Base-by-base conservation (phyloP, 176 grass and related monocot species). In the Eremochloa ophiuroides region DNA sequence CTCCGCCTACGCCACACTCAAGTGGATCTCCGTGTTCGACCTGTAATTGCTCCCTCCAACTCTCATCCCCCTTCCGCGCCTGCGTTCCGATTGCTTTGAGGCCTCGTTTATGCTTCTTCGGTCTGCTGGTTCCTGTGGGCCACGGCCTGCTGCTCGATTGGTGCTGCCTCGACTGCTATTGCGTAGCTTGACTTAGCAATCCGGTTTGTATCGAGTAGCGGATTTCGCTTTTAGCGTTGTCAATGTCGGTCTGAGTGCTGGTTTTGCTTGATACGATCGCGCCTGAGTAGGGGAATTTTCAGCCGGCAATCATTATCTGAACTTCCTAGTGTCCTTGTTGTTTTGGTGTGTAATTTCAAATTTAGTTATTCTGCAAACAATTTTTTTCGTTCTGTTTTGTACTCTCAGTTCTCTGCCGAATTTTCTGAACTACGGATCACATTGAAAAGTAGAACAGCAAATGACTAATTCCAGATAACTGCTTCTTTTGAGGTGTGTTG, bases 11-110 rank as follows among this genome's bases (percentile, higher is more conserved):
- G 68, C 90, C 75, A 98, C 95, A 46, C 92, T 98, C 84, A 93
- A 98, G 83, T 94, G 92, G 95, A 98, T 98, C 90, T 89, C 95
- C 82, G 66, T 94, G 27, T 84, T 98, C 78, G 88, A 93, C 77
- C 75, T 94, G 95, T 98, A 79, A 94, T 40, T 39, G 25, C n/a
- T 3, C 4, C 39, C n/a, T 29, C 59, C 0, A 13, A 6, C 28
- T 17, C 65, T 37, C 26, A 7, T 18, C 40, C 37, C 40, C 37
- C 14, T 46, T 3, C 38, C 67, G 9, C 29, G 18, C 42, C 30
- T 41, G 37, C 72, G 23, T 7, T 26, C 55, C 38, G 38, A 39
- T 53, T 88, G 28, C 29, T 67, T 62, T 71, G n/a, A 42, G 55
- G 26, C 71, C 38, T 55, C 48, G 18, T 65, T 69, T 62, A 6